phyloP scores from a whole-genome alignment of 1,284 basidiomycete species.

The Puccinia triticina region DNA sequence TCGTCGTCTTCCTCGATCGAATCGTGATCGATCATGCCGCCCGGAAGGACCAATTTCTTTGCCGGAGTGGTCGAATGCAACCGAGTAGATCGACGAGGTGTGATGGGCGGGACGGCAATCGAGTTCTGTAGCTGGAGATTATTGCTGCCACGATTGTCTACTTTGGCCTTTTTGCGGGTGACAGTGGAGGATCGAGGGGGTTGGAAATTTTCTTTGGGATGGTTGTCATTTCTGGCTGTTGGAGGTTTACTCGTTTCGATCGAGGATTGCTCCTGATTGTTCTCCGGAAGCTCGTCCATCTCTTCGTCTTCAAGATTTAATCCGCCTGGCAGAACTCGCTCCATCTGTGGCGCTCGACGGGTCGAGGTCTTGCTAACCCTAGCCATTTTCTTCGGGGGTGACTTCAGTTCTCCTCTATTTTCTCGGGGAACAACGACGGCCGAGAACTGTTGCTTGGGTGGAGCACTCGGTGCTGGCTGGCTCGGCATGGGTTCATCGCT shows the following conservation, averaged over 20 bases:
- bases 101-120: constrained; percentile 13
- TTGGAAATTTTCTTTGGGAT: background rate
- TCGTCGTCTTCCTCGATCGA: constrained; percentile 31
- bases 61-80: constrained; percentile 30
- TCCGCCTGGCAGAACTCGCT: constrained; percentile 24
- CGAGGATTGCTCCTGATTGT: constrained; percentile 13
- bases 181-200: background rate
- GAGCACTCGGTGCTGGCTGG: background rate
- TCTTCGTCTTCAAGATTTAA: constrained; percentile 31
- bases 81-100: constrained; percentile 30
- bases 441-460: constrained; percentile 15
- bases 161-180: constrained; percentile 14
- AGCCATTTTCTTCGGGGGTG: constrained; percentile 36
- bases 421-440: constrained; percentile 28
- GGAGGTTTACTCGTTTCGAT: background rate
- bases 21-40: constrained; percentile 23
- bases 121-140: background rate
- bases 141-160: background rate
- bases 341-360: constrained; percentile 12
- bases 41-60: constrained; percentile 22
- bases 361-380: constrained; percentile 6
- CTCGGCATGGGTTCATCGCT: constrained; percentile 9
- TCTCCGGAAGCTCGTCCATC: constrained; percentile 23
- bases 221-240: background rate
- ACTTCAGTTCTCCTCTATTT: constrained; percentile 10